These are phyloP conservation scores for Hypericum perforatum DNA, from an alignment of 345 rosid species.

Conservation along the genomic window DNA sequence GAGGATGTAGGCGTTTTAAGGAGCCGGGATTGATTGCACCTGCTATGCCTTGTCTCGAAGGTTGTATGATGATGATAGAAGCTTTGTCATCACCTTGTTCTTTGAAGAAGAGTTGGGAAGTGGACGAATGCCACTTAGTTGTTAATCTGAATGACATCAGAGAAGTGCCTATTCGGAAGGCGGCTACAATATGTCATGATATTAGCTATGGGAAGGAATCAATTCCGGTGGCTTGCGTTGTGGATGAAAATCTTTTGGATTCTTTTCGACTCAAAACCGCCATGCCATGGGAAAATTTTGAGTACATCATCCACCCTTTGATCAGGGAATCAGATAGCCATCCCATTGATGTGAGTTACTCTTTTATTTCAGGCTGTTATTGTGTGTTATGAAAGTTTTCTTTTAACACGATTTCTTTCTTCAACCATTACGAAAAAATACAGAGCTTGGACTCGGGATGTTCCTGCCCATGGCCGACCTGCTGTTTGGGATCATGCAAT, in stretches of 20 bases:
- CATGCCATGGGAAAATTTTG: conserved; percentile 78
- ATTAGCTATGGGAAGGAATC: conserved; percentile 82
- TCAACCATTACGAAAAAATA: background rate
- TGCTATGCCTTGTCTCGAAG: conserved; percentile 33
- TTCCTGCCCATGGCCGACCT: conserved; percentile 47
- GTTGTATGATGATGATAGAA: conserved; percentile 12
- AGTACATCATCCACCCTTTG: conserved; percentile 53
- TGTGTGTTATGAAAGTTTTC: no score
- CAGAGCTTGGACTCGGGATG: conserved; percentile 72
- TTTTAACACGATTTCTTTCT: no score
- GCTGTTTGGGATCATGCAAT: conserved; percentile 67
- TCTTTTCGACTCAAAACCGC: conserved; percentile 17
- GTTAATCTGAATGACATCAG: conserved; percentile 51
- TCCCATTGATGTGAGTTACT: conserved; percentile 43
- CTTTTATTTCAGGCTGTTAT: no score
- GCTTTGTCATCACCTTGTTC: conserved; percentile 19
- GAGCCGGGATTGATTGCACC: conserved; percentile 29
- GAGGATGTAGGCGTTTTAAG: conserved; percentile 59
- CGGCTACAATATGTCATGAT: conserved; percentile 54
- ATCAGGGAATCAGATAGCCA: conserved; percentile 39
- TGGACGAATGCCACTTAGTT: conserved; percentile 80
- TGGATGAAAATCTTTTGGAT: conserved; percentile 48
- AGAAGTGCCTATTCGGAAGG: conserved; percentile 33
- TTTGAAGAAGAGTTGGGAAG: conserved; percentile 39
- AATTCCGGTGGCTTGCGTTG: conserved; percentile 59